phyloP scores from a whole-genome alignment of 495 filamentous ascomycete species.

The Articulospora tetracladia region DNA sequence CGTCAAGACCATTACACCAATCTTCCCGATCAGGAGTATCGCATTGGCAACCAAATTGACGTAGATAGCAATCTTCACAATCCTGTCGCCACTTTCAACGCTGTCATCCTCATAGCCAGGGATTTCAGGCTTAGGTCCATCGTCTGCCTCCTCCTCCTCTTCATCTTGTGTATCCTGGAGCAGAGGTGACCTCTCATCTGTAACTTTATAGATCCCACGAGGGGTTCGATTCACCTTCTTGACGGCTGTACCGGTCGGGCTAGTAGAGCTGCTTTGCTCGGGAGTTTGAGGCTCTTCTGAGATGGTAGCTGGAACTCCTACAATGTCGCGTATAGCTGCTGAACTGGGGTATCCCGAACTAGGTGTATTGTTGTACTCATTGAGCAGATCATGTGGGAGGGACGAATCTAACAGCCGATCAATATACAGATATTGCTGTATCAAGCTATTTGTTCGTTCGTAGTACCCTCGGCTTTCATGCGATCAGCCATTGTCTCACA shows the following conservation, averaged over 20 bases:
- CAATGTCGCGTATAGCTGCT: constrained; percentile 24
- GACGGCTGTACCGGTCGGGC: background rate
- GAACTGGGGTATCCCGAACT: constrained; percentile 25
- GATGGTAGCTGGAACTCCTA: constrained; percentile 56
- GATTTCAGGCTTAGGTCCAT: constrained; percentile 40
- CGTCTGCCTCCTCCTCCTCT: constrained; percentile 25
- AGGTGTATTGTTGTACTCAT: constrained; percentile 68
- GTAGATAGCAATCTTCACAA: constrained; percentile 78
- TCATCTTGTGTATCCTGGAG: constrained; percentile 22
- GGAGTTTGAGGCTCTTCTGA: constrained; percentile 35
- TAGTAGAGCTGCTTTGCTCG: constrained; percentile 1
- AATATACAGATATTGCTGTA: constrained; percentile 88
- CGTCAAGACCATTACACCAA: constrained; percentile 72
- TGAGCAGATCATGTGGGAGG: constrained; percentile 77
- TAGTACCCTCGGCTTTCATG: constrained; percentile 66
- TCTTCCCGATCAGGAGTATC: constrained; percentile 73
- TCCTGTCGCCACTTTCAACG: constrained; percentile 57
- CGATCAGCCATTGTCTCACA: constrained; percentile 8
- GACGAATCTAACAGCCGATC: constrained; percentile 89
- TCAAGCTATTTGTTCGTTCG: constrained; percentile 73
- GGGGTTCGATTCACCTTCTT: constrained; percentile 72
- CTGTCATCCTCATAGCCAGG: constrained; percentile 53
- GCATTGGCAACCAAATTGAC: constrained; percentile 84
- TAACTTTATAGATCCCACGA: constrained; percentile 72
- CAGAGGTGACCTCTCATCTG: constrained; percentile 65